Evolutionary conservation across 1,284 basidiomycete genomes (phyloP), one percentile per base, ranked within the genome.

Genomic region (Pascua guehoae): DNA sequence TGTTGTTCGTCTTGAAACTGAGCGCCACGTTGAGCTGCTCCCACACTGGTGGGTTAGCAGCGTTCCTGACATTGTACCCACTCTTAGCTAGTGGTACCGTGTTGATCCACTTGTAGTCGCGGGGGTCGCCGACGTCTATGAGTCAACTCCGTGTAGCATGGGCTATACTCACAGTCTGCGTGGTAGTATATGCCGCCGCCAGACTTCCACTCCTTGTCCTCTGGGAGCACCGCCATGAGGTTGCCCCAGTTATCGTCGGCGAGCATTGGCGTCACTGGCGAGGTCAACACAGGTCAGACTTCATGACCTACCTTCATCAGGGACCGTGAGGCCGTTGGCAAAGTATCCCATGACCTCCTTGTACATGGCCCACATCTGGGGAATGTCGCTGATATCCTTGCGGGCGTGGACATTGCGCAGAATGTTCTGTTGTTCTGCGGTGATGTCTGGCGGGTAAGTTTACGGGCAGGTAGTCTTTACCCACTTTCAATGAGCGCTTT

Each of bases 301-400:
- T n/a, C 18, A 8, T 8, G 8, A 17, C 78, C n/a, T 17, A 52
- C 50, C 50, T 56, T 72, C 64, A 41, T 75, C 64, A 5, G 71
- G 69, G 2, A 73, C 68, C 39, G 63, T 51, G 55, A 71, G 62
- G 4, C 84, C 85, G 57, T 83, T 79, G 47, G 85, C 83, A 65
- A 85, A 87, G 69, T 86, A 87, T 0, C 81, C 83, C 66, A 85
- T 82, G 17, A 87, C 86, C 65, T 87, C 85, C 69, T 86, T 85
- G 63, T 79, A 72, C 53, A 72, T 62, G 12, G 62, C 65, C 74
- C 68, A 71, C 57, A 86, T 78, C 69, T 87, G 86, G 1, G 71
- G 70, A 44, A 88, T 81, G 10, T 70, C 73, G 3, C 81, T 77
- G 12, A 83, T 71, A 64, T 85, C 78, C 1, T 76, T 76, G 10